phyloP scores from a whole-genome alignment of 805 yeast genomes.

The Candida arabinofermentans region DNA sequence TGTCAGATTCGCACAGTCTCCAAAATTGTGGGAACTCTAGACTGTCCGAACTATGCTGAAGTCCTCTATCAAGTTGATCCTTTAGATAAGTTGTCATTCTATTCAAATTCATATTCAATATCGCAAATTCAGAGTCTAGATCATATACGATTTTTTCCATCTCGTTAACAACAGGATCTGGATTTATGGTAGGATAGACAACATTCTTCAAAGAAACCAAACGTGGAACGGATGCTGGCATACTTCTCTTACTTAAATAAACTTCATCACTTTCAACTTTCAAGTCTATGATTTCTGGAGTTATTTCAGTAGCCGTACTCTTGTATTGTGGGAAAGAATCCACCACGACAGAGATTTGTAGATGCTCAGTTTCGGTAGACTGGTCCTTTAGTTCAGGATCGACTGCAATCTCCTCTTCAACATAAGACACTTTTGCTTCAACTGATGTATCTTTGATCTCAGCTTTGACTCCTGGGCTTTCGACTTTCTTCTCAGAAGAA shows the following conservation, averaged over 20 bases:
- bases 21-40: slow-evolving; percentile 22
- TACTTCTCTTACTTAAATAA: slow-evolving; percentile 17
- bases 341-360: background rate
- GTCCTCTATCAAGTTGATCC: slow-evolving; percentile 18
- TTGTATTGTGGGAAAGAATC: background rate
- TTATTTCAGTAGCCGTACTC: background rate
- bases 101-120: slow-evolving; percentile 20
- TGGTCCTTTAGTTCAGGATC: background rate
- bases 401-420: background rate
- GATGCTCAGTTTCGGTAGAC: background rate
- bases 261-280: slow-evolving; percentile 24
- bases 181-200: slow-evolving; percentile 18
- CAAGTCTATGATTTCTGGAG: slow-evolving; percentile 2
- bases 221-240: slow-evolving; percentile 23
- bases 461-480: background rate
- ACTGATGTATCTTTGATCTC: background rate
- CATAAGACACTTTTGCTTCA: background rate
- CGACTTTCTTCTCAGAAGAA: background rate
- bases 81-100: slow-evolving; percentile 18
- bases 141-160: slow-evolving; percentile 29
- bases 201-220: slow-evolving; percentile 18
- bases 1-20: slow-evolving; percentile 28
- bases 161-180: slow-evolving; percentile 17
- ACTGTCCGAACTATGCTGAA: slow-evolving; percentile 24
- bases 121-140: slow-evolving; percentile 27